Base-by-base conservation (phyloP, 129 eudicot species). In the Scalesia atractyloides region DNA sequence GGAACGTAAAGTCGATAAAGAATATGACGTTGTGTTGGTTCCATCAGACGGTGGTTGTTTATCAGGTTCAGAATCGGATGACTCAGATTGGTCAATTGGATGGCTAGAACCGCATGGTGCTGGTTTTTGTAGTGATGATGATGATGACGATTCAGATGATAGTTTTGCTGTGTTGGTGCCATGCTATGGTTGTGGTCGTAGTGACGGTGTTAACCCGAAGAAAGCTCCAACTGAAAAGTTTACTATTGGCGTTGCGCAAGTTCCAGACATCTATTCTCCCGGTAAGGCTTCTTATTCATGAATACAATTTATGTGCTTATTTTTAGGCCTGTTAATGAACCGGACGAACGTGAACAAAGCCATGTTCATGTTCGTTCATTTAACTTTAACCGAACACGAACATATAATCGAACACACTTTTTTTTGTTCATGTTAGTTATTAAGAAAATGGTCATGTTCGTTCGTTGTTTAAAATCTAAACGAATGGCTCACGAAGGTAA, bases 21-120 rank as follows among this genome's bases (percentile, higher is more conserved):
- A 89, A 82, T 84, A 85, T 68, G 98, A 92, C 72, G 73, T 83
- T 33, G 96, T 92, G 68, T 77, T 92, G 83, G 96, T 91, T 34
- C 95, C 95, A 52, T 79, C 89, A 3, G 97, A 91, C 65, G 97
- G 97, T 65, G 91, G 85, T 61, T 76, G 95, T 76, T 82, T 91
- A 57, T 91, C 97, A 6, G 97, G 86, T 47, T 91, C 97, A 2
- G 97, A 91, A 84, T 88, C 97, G 44, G 92, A 88, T 66, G 97
- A 91, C 64, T 88, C 97, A 46, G 97, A 91, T 76, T 91, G 95
- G 95, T 91, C 97, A 3, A 78, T 88, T 11, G 97, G 97, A 83
- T 91, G 97, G 97, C 60, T 91, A 71, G 97, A 91, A 79, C 92
- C 97, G 2, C 97, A 86, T 34, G 93, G 91, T 69, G 85, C 97